Evolutionary conservation across 805 yeast species (phyloP), one percentile per base, ranked within the genome.

Genomic region (Kluyveromyces siamensis): DNA sequence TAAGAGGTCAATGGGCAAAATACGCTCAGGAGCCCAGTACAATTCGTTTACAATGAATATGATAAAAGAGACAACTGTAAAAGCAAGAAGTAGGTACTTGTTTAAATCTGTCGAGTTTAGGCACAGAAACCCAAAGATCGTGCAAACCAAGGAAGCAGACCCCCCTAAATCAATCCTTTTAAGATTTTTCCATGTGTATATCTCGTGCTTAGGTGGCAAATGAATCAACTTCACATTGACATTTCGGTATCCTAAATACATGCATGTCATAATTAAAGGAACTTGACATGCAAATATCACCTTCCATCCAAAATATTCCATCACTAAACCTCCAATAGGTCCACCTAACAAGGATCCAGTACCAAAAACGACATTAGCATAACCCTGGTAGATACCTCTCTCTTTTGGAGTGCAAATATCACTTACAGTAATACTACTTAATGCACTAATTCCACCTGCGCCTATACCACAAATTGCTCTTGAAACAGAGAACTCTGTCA

Each of bases 401-500:
- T 84, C 80, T 50, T 90, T 73, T 45, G 83, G 72, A 0, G 93
- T 81, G 27, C 89, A 82, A 43, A 87, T 70, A 64, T 88, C 96
- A 27, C 87, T 79, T 56, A 84, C 75, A 2, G 89, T 75, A 49
- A 88, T 84, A 7, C 95, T 82, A 16, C 87, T 77, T 55, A 87
- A 69, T 0, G 90, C 75, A 45, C 83, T 79, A 59, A 88, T 76
- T 1, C 96, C 96, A 6, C 95, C 93, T n/a, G 95, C 96, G 11
- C 96, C 96, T 48, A 85, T 75, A 17, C 96, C 96, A 25, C 95
- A 81, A 45, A 88, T 72, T 52, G 87, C 79, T 57, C 87, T 70
- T 4, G 84, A 84, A 27, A 76, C 52, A 57, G 76, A 59, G 64
- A 79, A 64, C 44, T 65, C 61, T n/a, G 59, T 54, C 30, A 68